Conservation (phyloP, 2,329 filamentous ascomycete genomes). For the Aspergillus floridensis region DNA sequence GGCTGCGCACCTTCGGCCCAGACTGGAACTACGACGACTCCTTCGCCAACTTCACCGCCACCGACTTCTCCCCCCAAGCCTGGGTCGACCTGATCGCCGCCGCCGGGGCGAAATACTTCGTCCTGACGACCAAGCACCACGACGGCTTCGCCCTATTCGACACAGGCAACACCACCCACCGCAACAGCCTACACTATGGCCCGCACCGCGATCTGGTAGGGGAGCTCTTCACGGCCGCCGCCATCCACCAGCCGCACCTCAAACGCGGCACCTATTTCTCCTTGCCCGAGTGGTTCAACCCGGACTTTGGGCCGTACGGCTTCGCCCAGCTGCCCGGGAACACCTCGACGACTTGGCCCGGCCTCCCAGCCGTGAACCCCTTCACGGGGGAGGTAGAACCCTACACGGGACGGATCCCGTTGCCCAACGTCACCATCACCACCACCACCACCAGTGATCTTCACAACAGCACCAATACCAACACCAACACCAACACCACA, state of each 20-base stretch:
- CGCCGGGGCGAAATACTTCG: constrained; percentile 51
- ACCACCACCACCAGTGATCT: too few species aligned
- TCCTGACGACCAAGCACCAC: constrained; percentile 48
- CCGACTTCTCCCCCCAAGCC: constrained; percentile 50
- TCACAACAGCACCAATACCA: neutral
- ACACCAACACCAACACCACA: too few species aligned
- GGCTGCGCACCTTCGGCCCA: constrained; percentile 51
- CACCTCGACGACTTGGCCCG: constrained; percentile 2
- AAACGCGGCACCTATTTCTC: constrained; percentile 47
- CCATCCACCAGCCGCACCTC: constrained; percentile 43
- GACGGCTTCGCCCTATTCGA: constrained; percentile 50
- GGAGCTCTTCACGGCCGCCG: constrained; percentile 46
- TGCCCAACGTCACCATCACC: too few species aligned
- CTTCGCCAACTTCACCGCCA: constrained; percentile 54
- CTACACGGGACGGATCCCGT: neutral
- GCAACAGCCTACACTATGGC: constrained; percentile 40
- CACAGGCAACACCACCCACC: constrained; percentile 39
- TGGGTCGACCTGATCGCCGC: constrained; percentile 56
- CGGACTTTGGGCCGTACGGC: constrained; percentile 42
- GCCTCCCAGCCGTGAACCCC: constrained; percentile 26
- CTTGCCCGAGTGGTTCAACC: constrained; percentile 49
- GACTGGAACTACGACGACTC: constrained; percentile 57
- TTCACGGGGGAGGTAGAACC: neutral
- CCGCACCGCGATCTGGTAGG: constrained; percentile 43
- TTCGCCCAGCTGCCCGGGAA: constrained; percentile 25